These are phyloP conservation scores for Colletotrichum musae DNA, from an alignment of 2,329 filamentous ascomycete species.

Conservation along the genomic window DNA sequence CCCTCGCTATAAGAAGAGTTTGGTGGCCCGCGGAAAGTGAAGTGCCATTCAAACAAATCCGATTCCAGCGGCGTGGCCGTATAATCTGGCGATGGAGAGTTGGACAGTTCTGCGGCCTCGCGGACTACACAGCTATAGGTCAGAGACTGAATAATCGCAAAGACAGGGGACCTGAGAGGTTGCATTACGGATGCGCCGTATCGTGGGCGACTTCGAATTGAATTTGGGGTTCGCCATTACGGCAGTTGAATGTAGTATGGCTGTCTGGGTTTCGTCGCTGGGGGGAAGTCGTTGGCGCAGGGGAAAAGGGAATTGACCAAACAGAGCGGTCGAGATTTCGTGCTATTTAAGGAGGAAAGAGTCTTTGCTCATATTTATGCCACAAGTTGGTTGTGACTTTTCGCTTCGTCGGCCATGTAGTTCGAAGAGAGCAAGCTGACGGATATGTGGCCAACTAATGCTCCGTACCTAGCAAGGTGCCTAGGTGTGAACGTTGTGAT, in stretches of 20 bases:
- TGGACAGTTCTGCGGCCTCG: slow-evolving; percentile 90
- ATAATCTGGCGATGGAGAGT: slow-evolving; percentile 86
- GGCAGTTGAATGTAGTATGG: not conserved
- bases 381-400: not conserved
- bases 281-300: not conserved
- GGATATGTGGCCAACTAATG: slow-evolving; percentile 9
- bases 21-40: slow-evolving; percentile 93
- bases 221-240: slow-evolving; percentile 64
- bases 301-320: too few relatives aligned
- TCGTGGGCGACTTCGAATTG: slow-evolving; percentile 86
- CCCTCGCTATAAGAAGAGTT: slow-evolving; percentile 83
- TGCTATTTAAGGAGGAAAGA: too few relatives aligned
- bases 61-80: slow-evolving; percentile 87
- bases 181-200: slow-evolving; percentile 82
- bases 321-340: too few relatives aligned
- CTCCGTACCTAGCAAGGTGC: not conserved
- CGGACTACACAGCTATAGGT: slow-evolving; percentile 71
- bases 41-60: slow-evolving; percentile 99
- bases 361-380: not conserved
- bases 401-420: too few relatives aligned
- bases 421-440: not conserved
- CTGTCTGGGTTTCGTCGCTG: slow-evolving; percentile 12
- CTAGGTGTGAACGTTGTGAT: not conserved
- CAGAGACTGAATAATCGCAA: slow-evolving; percentile 28
- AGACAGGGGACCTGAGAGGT: not conserved